Evolutionary conservation across 345 rosid genomes (phyloP).

Genomic region (Raphanus raphanistrum): DNA sequence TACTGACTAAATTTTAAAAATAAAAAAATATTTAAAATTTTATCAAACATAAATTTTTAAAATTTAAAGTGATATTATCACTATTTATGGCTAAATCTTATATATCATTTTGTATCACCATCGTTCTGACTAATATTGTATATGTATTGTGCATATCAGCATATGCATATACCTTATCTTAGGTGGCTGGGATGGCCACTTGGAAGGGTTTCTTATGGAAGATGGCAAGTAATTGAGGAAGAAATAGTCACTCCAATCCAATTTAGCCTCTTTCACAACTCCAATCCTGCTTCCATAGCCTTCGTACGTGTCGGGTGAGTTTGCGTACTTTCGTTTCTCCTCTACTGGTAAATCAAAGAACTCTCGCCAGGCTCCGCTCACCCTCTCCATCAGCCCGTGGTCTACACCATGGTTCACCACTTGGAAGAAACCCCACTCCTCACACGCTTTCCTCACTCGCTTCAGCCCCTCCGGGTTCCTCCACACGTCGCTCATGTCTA

Average conservation of each 20-base stretch:
- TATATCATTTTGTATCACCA: neutral
- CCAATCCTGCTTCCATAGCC: conserved; percentile 95
- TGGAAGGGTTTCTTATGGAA: conserved; percentile 46
- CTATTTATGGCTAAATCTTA: neutral
- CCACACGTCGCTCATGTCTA: conserved; percentile 49
- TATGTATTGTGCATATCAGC: neutral
- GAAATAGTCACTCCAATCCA: conserved; percentile 96
- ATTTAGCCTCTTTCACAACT: conserved; percentile 68
- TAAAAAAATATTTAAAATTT: neutral
- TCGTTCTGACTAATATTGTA: neutral
- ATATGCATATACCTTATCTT: conserved; percentile 54
- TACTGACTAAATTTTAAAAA: neutral
- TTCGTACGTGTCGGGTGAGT: conserved; percentile 75
- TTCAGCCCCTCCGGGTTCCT: conserved; percentile 32
- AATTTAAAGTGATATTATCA: neutral
- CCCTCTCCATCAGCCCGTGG: conserved; percentile 51
- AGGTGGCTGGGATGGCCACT: conserved; percentile 82
- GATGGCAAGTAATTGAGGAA: conserved; percentile 69
- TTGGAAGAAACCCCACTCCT: conserved; percentile 92
- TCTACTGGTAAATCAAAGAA: conserved; percentile 79
- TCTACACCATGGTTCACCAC: conserved; percentile 86
- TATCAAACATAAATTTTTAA: no score
- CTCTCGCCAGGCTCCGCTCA: conserved; percentile 61
- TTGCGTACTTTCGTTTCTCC: conserved; percentile 61
- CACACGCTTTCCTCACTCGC: conserved; percentile 53